Conservation (phyloP, 345 rosid genomes). For the Boechera retrofracta region DNA sequence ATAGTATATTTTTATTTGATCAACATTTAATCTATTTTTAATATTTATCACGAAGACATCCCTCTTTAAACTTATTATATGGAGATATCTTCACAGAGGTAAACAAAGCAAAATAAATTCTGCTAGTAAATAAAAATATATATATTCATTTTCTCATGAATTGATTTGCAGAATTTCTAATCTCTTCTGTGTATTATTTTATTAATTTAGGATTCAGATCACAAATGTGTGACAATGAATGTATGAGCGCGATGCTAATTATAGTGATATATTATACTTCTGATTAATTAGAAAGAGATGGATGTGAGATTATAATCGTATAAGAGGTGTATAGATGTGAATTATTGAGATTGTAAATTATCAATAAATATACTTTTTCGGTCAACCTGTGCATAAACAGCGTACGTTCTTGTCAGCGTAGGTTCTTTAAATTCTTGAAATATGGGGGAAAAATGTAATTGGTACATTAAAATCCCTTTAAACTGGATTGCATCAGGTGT, state of each 20-base stretch:
- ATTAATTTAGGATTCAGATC: background rate
- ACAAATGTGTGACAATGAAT: conserved; percentile 23
- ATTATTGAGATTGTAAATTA: conserved; percentile 19
- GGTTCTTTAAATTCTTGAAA: conserved; percentile 34
- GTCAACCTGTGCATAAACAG: conserved; percentile 45
- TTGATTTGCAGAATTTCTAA: background rate
- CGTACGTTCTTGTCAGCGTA: conserved; percentile 49
- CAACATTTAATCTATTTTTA: background rate
- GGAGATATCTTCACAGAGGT: background rate
- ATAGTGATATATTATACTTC: background rate
- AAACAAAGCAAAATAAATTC: background rate
- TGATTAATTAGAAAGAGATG: conserved; percentile 8
- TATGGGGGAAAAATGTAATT: background rate
- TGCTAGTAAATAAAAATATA: background rate
- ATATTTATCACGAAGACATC: background rate
- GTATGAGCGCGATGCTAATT: conserved; percentile 13
- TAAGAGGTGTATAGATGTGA: background rate
- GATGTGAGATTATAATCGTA: background rate
- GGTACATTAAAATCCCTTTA: conserved; percentile 2
- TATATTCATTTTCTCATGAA: background rate
- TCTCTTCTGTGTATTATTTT: background rate
- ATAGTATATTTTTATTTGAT: too few species aligned
- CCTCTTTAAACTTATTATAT: background rate
- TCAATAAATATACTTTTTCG: conserved; percentile 26
- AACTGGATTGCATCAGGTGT: conserved; percentile 22